Evolutionary conservation across 2,329 filamentous ascomycete genomes (phyloP), one percentile per base, ranked within the genome.

Genomic region (Fusarium pininemorale): DNA sequence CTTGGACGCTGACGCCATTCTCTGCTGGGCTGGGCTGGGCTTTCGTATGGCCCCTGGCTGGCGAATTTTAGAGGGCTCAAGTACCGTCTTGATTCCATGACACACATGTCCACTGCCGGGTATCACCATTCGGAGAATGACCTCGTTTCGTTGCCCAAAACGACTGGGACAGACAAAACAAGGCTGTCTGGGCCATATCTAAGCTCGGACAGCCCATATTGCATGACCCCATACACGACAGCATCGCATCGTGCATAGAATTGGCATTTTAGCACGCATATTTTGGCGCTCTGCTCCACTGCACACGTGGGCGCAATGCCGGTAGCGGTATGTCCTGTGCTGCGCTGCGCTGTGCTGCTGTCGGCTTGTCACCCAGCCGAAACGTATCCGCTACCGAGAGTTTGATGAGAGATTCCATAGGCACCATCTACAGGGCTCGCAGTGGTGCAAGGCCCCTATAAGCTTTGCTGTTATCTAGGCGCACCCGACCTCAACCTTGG

Each of bases 271-370:
- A 70, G 54, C 26, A 38, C 39, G 62, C 62, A 60, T 62, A 54
- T 56, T 59, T 53, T 70, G 42, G 44, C 48, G 57, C 62, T 48
- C 57, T 63, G 47, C 71, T 77, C 75, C 75, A 78, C 75, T 58
- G 45, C 64, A 75, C 75, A 78, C 76, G 75, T 78, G 76, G 75
- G 62, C 53, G 69, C 72, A 72, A 76, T 77, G 74, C 75, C 75
- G 68, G 75, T 62, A 75, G 74, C 72, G 66, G 69, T 65, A 47
- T 47, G 41, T 55, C 35, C 50, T 53, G n/a, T 53, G 50, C 55
- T 72, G 45, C 53, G 62, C 66, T 63, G 24, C 39, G 4, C 47
- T 72, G 48, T 45, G 12, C 44, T 24, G n/a, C n/a, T 14, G 30
- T 51, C 48, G 30, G 48, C 62, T 57, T 68, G 73, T 63, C 64